Percentiles rank a stretch among this genome's conserved stretches.
phyloP scores from a whole-genome alignment of 345 rosid genomes.

The Carallia brachiata region DNA sequence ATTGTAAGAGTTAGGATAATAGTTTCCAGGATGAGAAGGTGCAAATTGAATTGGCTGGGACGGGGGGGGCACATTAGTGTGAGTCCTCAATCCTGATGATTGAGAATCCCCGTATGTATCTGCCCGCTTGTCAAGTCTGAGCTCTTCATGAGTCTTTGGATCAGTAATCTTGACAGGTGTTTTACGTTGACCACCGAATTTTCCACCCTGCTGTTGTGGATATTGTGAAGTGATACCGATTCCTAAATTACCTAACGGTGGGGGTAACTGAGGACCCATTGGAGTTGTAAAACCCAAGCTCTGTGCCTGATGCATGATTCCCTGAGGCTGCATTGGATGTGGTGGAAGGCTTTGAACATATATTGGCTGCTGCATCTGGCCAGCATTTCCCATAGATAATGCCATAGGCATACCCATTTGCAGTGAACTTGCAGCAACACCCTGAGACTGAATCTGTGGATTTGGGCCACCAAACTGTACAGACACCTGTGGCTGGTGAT shows the following conservation, averaged over 20 bases:
- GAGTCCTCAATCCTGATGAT: constrained; percentile 53
- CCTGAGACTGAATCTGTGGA: constrained; percentile 73
- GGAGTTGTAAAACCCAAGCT: constrained; percentile 63
- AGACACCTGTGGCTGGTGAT: constrained; percentile 66
- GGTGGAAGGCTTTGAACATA: constrained; percentile 67
- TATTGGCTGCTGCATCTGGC: constrained; percentile 66
- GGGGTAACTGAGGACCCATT: constrained; percentile 60
- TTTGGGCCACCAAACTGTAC: constrained; percentile 71
- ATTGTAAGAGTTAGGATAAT: constrained; percentile 45
- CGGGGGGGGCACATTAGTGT: constrained; percentile 57
- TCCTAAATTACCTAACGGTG: constrained; percentile 66
- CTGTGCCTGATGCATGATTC: constrained; percentile 83
- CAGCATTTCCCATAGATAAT: constrained; percentile 62
- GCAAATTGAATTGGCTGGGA: constrained; percentile 58
- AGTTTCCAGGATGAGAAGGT: constrained; percentile 49
- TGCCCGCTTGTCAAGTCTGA: constrained; percentile 73
- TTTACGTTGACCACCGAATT: constrained; percentile 63
- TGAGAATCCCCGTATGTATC: constrained; percentile 59
- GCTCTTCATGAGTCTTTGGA: constrained; percentile 93
- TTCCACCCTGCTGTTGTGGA: constrained; percentile 75
- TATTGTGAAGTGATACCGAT: constrained; percentile 62
- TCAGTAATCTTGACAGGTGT: constrained; percentile 81
- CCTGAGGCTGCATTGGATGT: constrained; percentile 74
- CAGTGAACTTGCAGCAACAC: constrained; percentile 48
- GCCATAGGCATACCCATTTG: constrained; percentile 73